A percentile compares a stretch with the other conserved stretches of the same genome.
Conservation (phyloP, 2,329 filamentous ascomycete genomes). For the Tolypocladium pustulatum region DNA sequence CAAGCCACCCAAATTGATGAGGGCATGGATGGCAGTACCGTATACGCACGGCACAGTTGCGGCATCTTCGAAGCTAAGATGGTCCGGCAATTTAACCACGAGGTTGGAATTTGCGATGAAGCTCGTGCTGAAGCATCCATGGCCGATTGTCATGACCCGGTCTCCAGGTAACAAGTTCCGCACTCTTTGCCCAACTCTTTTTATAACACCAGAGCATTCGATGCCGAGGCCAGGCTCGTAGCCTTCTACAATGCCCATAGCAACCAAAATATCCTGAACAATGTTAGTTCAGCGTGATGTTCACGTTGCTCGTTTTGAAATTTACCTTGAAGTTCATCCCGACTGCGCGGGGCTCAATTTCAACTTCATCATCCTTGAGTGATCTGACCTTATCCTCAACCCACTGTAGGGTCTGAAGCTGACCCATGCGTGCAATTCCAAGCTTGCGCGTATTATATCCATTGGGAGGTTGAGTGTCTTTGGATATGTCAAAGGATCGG, state of each 20-base stretch:
- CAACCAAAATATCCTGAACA: conserved; percentile 6
- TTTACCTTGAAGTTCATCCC: not conserved
- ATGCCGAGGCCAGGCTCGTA: conserved; percentile 11
- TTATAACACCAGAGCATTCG: conserved; percentile 18
- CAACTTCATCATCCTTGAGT: not conserved
- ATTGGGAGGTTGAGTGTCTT: not conserved
- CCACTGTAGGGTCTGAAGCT: not conserved
- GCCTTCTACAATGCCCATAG: conserved; percentile 1
- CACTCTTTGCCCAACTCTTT: conserved; percentile 5
- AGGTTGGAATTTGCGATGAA: conserved; percentile 7
- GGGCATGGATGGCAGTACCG: conserved; percentile 16
- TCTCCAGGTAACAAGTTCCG: conserved; percentile 18
- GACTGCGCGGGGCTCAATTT: not conserved
- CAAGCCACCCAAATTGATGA: conserved; percentile 4
- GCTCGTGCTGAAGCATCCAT: conserved; percentile 13
- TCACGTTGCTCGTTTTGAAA: too few species aligned
- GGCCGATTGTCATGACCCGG: conserved; percentile 17
- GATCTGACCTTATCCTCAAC: too few species aligned
- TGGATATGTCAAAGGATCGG: not conserved
- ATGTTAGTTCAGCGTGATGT: not conserved
- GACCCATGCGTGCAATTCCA: not conserved
- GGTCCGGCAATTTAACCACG: conserved; percentile 20
- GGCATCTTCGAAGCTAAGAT: conserved; percentile 20
- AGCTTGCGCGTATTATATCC: not conserved
- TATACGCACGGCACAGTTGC: conserved; percentile 22